Evolutionary conservation across 192 early-diverging fungal species (phyloP), one percentile per base, ranked within the genome.

Genomic region (Oehlia diaphana): DNA sequence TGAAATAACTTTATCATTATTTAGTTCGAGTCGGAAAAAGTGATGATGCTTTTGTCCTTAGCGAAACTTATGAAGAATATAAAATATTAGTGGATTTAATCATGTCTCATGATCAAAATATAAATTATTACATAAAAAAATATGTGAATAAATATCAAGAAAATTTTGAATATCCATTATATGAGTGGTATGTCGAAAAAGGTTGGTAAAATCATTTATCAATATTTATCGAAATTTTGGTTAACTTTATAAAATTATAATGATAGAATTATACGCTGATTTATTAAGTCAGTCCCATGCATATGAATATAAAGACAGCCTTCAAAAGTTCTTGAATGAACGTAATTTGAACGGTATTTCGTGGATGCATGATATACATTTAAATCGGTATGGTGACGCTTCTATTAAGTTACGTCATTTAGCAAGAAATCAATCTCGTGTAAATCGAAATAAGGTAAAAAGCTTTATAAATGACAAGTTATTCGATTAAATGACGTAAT

Each of bases 141-240:
- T 80, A 75, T 49, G 33, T 80, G 10, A 42, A 28, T 9, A 80
- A 80, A 62, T 80, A 66, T 80, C 23, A 62, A 73, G 50, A 80
- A 62, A 74, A 63, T 47, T 80, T 77, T 33, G 79, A 74, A 26
- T 80, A 35, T 62, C 47, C 23, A 47, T 44, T 80, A 42, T 80
- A 74, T 3, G 79, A 72, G 39, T 80, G 79, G 70, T 75, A 62
- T 73, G 19, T 80, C 19, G 79, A 80, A 33, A 53, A 75, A 77
- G 79, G 79, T 80, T 42, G 8, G 31, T 73, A 63, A 9, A 53
- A 10, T 42, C 23, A 65, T 42, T 61, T 13, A 23, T 63, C 10
- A 62, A 19, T 76, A 63, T 4, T 39, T 16, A 47, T 62, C 14
- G 50, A 21, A 31, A 58, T 23, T 62, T 74, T 6, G 4, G 9